Percentiles rank a stretch among this genome's conserved stretches.
Evolutionary conservation across 2,329 filamentous ascomycete genomes (phyloP).

Genomic region (Colletotrichum phormii): DNA sequence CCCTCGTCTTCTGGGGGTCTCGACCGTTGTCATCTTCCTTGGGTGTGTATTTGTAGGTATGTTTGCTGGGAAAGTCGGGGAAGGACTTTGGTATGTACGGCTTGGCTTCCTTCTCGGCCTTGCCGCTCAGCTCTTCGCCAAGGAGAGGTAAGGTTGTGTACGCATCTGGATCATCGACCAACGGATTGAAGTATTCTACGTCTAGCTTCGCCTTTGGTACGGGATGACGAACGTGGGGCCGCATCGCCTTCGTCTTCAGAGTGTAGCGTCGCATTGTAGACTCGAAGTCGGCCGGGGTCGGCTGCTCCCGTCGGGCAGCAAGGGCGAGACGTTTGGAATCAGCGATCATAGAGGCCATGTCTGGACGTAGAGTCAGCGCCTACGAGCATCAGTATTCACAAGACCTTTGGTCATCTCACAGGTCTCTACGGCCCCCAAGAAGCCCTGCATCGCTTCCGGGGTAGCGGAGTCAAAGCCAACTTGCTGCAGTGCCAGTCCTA

Average conservation of each 20-base stretch:
- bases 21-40: constrained; percentile 58
- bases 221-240: constrained; percentile 67
- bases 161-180: constrained; percentile 52
- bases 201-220: constrained; percentile 53
- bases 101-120: constrained; percentile 65
- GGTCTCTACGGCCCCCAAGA: constrained; percentile 65
- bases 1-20: constrained; percentile 68
- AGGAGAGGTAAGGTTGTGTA: constrained; percentile 58
- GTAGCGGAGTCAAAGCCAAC: constrained; percentile 69
- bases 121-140: constrained; percentile 68
- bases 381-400: constrained; percentile 13
- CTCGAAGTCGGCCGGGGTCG: constrained; percentile 69
- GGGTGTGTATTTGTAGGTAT: constrained; percentile 72
- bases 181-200: constrained; percentile 52
- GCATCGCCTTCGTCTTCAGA: constrained; percentile 61
- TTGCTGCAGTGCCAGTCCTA: constrained; percentile 66
- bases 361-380: constrained; percentile 49
- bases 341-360: constrained; percentile 60
- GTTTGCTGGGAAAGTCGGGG: constrained; percentile 72
- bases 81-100: constrained; percentile 69
- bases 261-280: constrained; percentile 63
- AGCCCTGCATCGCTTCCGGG: constrained; percentile 68
- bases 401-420: constrained; percentile 57
- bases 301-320: constrained; percentile 62
- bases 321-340: constrained; percentile 60